A percentile compares a stretch with the other conserved stretches of the same genome.
Conservation (phyloP, 2,329 filamentous ascomycete species). For the Xylariales sp. region DNA sequence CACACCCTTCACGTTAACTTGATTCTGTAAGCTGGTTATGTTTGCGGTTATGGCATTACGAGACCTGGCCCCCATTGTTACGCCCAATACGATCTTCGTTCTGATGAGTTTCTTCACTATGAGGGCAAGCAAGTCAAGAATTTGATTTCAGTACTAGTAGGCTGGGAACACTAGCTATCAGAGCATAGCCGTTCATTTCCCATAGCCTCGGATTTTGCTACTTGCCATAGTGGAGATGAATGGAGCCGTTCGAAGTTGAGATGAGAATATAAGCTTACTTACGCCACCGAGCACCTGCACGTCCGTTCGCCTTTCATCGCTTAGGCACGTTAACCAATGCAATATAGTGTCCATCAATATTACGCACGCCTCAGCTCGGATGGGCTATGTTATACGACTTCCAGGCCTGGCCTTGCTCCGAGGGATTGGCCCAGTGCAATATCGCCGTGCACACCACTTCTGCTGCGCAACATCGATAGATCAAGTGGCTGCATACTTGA, state of each 20-base stretch:
- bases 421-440: too few relatives aligned
- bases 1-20: background rate
- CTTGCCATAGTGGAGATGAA: too few relatives aligned
- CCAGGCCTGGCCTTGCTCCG: constrained; percentile 2
- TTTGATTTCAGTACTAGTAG: too few relatives aligned
- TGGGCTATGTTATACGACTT: constrained; percentile 4
- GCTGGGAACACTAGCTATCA: too few relatives aligned
- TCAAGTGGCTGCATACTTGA: background rate
- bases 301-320: background rate
- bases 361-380: background rate
- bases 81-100: too few relatives aligned
- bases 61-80: too few relatives aligned
- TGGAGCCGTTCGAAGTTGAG: too few relatives aligned
- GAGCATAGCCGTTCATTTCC: background rate
- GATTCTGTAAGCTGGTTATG: background rate
- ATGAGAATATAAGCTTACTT: constrained; percentile 7
- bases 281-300: background rate
- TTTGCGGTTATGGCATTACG: background rate
- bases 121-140: too few relatives aligned
- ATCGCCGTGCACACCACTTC: constrained; percentile 6
- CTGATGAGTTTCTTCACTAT: too few relatives aligned
- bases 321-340: constrained; percentile 1
- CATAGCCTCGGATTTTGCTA: background rate
- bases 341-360: background rate
- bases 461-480: too few relatives aligned